Evolutionary conservation across 2,329 filamentous ascomycete genomes (phyloP).

Genomic region (Cyphellophora attinorum): DNA sequence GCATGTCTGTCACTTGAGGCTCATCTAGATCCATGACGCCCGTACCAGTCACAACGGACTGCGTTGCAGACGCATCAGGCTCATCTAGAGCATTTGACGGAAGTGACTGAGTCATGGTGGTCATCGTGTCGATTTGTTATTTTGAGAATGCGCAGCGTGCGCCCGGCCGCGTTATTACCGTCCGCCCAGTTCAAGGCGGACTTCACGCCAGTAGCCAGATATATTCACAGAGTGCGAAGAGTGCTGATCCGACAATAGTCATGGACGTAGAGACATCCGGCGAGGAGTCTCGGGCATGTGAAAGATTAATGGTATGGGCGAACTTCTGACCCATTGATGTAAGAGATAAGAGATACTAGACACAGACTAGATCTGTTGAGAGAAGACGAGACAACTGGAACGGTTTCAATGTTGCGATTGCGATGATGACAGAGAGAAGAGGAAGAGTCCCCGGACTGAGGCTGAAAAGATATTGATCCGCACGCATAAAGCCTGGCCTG

Average conservation of each 20-base stretch:
- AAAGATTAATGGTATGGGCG: no score
- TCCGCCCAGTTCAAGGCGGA: conserved; percentile 44
- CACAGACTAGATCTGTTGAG: conserved; percentile 1
- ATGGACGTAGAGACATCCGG: conserved; percentile 1
- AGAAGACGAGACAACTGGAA: conserved; percentile 1
- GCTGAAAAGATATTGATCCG: no score
- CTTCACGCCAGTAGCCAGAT: conserved; percentile 37
- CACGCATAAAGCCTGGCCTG: no score
- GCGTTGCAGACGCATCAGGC: background rate
- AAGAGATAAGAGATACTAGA: background rate
- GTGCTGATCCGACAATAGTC: conserved; percentile 3
- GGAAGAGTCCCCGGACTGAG: background rate
- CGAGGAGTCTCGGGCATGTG: no score
- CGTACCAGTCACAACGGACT: conserved; percentile 4
- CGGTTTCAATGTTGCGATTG: no score
- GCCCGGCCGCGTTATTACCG: no score
- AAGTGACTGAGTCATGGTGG: no score
- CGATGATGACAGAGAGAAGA: background rate
- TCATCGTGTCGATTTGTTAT: no score
- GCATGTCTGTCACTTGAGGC: conserved; percentile 18
- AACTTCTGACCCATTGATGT: conserved; percentile 16
- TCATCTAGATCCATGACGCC: conserved; percentile 11
- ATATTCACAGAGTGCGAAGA: conserved; percentile 16
- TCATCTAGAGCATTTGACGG: no score
- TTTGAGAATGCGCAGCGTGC: no score